Evolutionary conservation across 345 rosid genomes (phyloP).

Genomic region (Dovyalis caffra): DNA sequence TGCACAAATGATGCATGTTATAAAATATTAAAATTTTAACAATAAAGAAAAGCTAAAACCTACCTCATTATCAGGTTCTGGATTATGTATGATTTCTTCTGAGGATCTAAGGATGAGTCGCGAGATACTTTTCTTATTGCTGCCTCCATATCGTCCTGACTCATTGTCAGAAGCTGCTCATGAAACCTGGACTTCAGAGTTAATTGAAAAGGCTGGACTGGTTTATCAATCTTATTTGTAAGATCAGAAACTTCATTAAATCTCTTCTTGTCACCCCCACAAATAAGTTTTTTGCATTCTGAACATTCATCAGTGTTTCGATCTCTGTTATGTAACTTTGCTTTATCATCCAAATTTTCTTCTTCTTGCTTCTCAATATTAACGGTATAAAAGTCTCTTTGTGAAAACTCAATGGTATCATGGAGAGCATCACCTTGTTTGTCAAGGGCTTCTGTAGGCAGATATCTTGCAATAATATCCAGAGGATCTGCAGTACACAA

Average conservation of each 20-base stretch:
- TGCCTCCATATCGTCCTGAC: constrained; percentile 66
- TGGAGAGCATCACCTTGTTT: constrained; percentile 23
- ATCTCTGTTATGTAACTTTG: constrained; percentile 23
- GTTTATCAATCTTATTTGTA: constrained; percentile 12
- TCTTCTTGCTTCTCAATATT: constrained; percentile 26
- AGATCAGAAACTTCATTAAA: constrained; percentile 20
- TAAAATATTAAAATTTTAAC: not conserved
- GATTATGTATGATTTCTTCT: constrained; percentile 54
- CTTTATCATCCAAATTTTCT: constrained; percentile 14
- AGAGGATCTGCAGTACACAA: constrained; percentile 44
- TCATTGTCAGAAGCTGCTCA: constrained; percentile 38
- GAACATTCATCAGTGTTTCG: constrained; percentile 20
- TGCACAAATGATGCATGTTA: not conserved
- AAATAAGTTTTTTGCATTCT: constrained; percentile 27
- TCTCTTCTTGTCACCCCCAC: constrained; percentile 23
- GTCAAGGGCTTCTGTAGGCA: constrained; percentile 40
- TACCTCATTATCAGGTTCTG: constrained; percentile 78
- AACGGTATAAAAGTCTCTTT: constrained; percentile 15
- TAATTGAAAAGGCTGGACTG: constrained; percentile 24
- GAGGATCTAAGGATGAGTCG: constrained; percentile 62
- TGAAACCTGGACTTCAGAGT: constrained; percentile 31
- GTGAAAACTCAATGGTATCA: constrained; percentile 13
- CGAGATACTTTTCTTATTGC: constrained; percentile 65
- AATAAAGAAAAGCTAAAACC: constrained; percentile 11
- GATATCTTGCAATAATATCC: constrained; percentile 59